Evolutionary conservation across 2,329 filamentous ascomycete genomes (phyloP), one percentile per base, ranked within the genome.

Genomic region (Dothideomycetes sp.): DNA sequence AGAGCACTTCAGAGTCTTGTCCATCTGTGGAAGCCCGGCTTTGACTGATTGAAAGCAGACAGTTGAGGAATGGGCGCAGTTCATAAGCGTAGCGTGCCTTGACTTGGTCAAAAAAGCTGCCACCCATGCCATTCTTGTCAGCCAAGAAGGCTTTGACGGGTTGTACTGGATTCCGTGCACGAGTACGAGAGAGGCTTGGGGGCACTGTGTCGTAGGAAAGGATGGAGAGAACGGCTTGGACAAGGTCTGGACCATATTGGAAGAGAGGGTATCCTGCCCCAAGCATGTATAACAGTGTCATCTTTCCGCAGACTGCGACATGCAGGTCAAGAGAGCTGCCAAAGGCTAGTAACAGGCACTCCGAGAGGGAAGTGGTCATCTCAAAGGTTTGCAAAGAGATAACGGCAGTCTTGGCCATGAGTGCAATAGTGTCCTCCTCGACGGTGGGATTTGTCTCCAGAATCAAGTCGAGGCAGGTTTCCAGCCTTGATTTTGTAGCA

Each of bases 11-110:
- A 4, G 43, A 44, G 2, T 77, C 64, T 33, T 68, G 65, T 13
- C 64, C 60, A 33, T 62, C 62, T 16, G 66, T 56, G 20, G 63
- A 42, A 1, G 39, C 54, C 24, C 65, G 59, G 16, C 62, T 65
- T 44, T 62, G 62, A 6, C 72, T 73, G 12, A 94, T 63, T 27
- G 73, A 75, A 41, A 78, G 78, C 55, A 78, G 82, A 27, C 93
- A 65, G 39, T 74, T 76, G 45, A 93, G 63, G 52, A 94, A 85
- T 1, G 88, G 86, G 3, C 79, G 62, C 33, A 84, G 80, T 61
- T 95, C 89, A 59, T 84, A 89, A 0, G 89, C 89, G 55, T 87
- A 95, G 41, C 89, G 79, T 45, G 76, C 73, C 30, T 81, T 72
- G 5, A 88, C 78, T 55, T 83, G 74, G 35, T 74, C 67, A 22